Base-by-base conservation (phyloP, 345 rosid genomes). In the Citrus australasica region DNA sequence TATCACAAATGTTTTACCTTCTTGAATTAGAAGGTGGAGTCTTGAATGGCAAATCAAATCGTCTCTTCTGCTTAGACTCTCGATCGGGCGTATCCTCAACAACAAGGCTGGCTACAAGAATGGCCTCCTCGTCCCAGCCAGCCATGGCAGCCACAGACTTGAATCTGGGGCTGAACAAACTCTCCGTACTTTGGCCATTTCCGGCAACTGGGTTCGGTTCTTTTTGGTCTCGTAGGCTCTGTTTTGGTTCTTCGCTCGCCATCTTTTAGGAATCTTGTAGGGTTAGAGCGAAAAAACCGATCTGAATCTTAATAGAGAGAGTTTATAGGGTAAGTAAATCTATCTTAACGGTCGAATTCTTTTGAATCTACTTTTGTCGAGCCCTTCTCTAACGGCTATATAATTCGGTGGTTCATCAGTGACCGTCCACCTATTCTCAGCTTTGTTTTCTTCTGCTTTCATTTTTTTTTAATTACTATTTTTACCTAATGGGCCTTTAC, bases 71-170 rank as follows among this genome's bases (percentile, higher is more conserved):
- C 79, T 90, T 96, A 78, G 79, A 79, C 27, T 79, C 83, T 42
- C 88, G 88, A 76, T 92, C 98, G 1, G 98, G 98, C 9, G 98
- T 92, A 85, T 96, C 99, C 6, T 94, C 98, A 0, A 94, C 97
- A 1, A 90, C 85, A 32, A 92, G 89, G 79, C 90, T 88, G 24
- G 98, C 97, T 6, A 90, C 37, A 2, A 96, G 71, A 46, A 96
- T 88, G 33, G 98, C 90, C 67, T 92, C 97, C 65, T 92, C 99
- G 66, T 96, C 98, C 99, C 99, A 96, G 24, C 99, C 99, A 19
- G 97, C 98, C 97, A 92, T 83, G 82, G 97, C 97, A 3, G 94
- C 99, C 83, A 83, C 87, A 0, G 95, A 92, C 85, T 85, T 96
- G 86, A 96, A 93, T 79, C 97, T 79, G 32, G 99, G 98, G 75